Percentiles rank a stretch among this genome's conserved stretches.
Conservation (phyloP, 164 flowering plant species). For the Magnolia kwangsiensis region DNA sequence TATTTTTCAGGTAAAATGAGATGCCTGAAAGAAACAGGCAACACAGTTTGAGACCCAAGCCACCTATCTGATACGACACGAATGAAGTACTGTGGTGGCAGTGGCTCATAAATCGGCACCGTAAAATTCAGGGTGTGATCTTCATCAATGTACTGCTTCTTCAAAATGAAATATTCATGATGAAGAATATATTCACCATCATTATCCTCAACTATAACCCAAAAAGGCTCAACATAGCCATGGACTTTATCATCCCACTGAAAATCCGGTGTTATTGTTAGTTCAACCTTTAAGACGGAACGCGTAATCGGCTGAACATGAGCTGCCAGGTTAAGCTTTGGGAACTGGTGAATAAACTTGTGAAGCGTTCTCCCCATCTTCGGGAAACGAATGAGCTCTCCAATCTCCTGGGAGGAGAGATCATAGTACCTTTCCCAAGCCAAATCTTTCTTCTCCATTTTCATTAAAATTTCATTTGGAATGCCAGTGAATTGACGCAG, state of each 20-base stretch:
- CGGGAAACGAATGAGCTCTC: slow-evolving; percentile 76
- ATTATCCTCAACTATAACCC: slow-evolving; percentile 94
- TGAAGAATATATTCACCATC: slow-evolving; percentile 92
- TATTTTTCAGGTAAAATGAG: slow-evolving; percentile 89
- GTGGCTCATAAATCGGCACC: slow-evolving; percentile 85
- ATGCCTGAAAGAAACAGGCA: slow-evolving; percentile 93
- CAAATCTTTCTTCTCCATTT: slow-evolving; percentile 93
- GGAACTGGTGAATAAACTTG: slow-evolving; percentile 87
- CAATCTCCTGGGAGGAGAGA: slow-evolving; percentile 78
- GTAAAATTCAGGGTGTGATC: slow-evolving; percentile 88
- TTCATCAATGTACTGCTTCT: slow-evolving; percentile 90
- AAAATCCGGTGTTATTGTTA: slow-evolving; percentile 91
- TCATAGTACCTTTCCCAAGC: slow-evolving; percentile 97
- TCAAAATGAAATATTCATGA: slow-evolving; percentile 91
- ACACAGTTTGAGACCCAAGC: slow-evolving; percentile 86
- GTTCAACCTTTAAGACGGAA: slow-evolving; percentile 84
- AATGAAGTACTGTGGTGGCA: slow-evolving; percentile 95
- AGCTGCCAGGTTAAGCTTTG: slow-evolving; percentile 89
- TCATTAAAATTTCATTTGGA: slow-evolving; percentile 70
- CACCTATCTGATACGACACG: slow-evolving; percentile 92
- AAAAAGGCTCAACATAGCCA: slow-evolving; percentile 93
- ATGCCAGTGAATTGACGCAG: slow-evolving; percentile 89
- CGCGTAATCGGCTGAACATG: slow-evolving; percentile 98
- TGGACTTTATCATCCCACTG: slow-evolving; percentile 95
- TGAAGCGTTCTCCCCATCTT: slow-evolving; percentile 84